phyloP scores from a whole-genome alignment of 352 stramenopile genomes.

The Aphanomyces cochlioides region DNA sequence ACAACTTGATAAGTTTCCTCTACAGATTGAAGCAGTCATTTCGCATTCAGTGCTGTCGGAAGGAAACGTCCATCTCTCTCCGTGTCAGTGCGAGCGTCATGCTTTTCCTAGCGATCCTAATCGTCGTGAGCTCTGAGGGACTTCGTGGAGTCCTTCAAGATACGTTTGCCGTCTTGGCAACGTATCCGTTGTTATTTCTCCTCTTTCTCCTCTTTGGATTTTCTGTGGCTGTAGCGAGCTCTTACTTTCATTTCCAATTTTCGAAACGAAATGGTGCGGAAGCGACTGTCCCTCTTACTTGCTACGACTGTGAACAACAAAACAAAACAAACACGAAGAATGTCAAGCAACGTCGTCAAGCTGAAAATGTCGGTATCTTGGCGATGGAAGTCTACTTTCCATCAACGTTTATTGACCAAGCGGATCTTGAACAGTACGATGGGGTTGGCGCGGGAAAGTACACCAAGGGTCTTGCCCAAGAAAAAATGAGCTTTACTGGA shows the following conservation, averaged over 20 bases:
- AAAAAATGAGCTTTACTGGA: constrained; percentile 71
- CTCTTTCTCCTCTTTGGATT: constrained; percentile 28
- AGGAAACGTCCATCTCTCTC: neutral
- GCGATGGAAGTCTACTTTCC: constrained; percentile 97
- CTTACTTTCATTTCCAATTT: constrained; percentile 19
- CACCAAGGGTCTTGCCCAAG: constrained; percentile 68
- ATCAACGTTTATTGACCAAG: constrained; percentile 89
- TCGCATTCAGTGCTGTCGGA: constrained; percentile 10
- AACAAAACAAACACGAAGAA: constrained; percentile 14
- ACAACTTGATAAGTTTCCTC: neutral
- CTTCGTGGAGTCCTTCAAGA: constrained; percentile 24
- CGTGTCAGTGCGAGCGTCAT: neutral
- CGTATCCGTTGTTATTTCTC: constrained; percentile 26
- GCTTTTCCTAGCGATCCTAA: constrained; percentile 20
- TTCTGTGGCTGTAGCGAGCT: constrained; percentile 21
- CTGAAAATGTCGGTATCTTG: constrained; percentile 92
- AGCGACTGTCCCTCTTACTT: constrained; percentile 5
- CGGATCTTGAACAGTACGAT: constrained; percentile 92
- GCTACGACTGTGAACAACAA: constrained; percentile 29
- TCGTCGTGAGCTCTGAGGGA: constrained; percentile 24
- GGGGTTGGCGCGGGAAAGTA: constrained; percentile 83
- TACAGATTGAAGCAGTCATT: constrained; percentile 12
- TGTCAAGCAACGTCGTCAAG: neutral
- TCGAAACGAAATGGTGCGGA: neutral
- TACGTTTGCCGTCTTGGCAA: constrained; percentile 7